phyloP scores from a whole-genome alignment of 176 grass and related monocot genomes.

The Oryza glaberrima region DNA sequence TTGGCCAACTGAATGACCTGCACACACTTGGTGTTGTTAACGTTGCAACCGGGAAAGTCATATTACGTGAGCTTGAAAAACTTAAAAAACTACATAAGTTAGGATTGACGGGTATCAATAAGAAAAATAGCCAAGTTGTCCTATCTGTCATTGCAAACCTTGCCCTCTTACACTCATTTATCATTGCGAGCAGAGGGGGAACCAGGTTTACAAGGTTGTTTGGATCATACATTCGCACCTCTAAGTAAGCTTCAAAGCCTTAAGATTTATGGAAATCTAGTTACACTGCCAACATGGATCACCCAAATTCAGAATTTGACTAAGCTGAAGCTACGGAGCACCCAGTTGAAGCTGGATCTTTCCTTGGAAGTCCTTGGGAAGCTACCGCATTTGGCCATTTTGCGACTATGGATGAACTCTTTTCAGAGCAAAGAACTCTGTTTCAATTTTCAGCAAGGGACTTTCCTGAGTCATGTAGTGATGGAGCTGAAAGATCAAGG shows the following conservation, averaged over 20 bases:
- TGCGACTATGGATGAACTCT: neutral
- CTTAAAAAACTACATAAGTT: neutral
- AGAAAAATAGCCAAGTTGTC: neutral
- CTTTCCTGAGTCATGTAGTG: neutral
- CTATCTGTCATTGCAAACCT: neutral
- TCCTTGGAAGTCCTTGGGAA: neutral
- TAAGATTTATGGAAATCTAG: neutral
- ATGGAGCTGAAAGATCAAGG: neutral
- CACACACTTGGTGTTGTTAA: neutral
- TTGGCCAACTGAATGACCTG: neutral
- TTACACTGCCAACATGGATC: neutral
- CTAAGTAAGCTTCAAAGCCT: neutral
- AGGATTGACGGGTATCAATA: neutral
- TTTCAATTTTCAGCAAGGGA: neutral
- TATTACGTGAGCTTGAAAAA: neutral
- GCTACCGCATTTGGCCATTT: neutral
- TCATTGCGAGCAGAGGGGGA: neutral
- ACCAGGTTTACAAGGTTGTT: neutral
- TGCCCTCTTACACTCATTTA: neutral
- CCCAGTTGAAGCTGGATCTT: neutral
- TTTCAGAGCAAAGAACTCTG: neutral
- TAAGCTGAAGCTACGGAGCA: neutral
- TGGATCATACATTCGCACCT: neutral
- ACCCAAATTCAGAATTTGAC: neutral
- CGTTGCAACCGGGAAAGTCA: neutral